A percentile compares a stretch with the other conserved stretches of the same genome.
These are phyloP conservation scores for Yarrowia divulgata DNA, from an alignment of 805 yeast genomes.

Conservation along the genomic window DNA sequence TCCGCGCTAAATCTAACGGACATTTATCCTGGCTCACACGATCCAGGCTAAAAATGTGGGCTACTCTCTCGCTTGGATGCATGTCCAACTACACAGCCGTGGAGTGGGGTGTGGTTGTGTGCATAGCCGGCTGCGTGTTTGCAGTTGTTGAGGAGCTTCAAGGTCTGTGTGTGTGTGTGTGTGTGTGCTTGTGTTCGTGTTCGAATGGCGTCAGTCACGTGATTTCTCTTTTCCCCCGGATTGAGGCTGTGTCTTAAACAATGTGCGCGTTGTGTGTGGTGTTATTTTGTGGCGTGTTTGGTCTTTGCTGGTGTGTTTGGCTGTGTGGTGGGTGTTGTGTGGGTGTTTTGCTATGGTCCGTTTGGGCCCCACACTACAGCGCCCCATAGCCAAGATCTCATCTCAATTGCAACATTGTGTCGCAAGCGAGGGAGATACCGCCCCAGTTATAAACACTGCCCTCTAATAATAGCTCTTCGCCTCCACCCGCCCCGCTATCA, in stretches of 20 bases:
- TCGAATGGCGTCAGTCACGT: background rate
- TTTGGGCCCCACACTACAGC: background rate
- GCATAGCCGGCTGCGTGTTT: background rate
- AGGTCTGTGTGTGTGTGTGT: background rate
- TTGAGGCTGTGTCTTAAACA: background rate
- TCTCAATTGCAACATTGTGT: too few relatives aligned
- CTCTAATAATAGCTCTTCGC: too few relatives aligned
- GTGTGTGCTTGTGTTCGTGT: background rate
- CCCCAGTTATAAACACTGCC: background rate
- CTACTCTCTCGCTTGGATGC: background rate
- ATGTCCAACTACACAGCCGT: too few relatives aligned
- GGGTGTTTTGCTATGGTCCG: background rate
- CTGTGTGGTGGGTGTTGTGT: background rate
- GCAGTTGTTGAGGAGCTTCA: background rate
- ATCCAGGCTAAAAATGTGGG: background rate
- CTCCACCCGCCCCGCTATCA: background rate
- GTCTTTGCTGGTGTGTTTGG: slow-evolving; percentile 6
- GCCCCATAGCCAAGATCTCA: background rate
- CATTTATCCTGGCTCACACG: background rate
- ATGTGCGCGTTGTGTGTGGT: too few relatives aligned
- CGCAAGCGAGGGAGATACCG: background rate
- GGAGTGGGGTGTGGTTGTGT: too few relatives aligned
- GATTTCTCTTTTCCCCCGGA: background rate
- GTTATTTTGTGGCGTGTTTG: slow-evolving; percentile 5
- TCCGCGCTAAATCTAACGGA: background rate